phyloP scores from a whole-genome alignment of 2,329 filamentous ascomycete species.

The Colletotrichum tofieldiae region DNA sequence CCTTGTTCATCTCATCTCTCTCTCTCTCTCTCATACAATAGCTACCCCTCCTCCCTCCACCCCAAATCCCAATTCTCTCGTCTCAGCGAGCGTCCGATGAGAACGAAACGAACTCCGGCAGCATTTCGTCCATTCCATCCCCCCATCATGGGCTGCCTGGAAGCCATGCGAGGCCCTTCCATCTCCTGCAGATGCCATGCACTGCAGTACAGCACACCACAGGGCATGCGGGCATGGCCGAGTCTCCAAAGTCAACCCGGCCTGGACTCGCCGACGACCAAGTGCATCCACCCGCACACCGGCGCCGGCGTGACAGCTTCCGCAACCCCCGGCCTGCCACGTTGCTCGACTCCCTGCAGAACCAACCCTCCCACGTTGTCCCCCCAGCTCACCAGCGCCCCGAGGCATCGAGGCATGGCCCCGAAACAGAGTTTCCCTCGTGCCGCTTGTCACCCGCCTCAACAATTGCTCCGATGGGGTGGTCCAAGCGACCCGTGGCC shows the following conservation, averaged over 20 bases:
- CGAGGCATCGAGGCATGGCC: background rate
- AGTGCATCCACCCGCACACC: too few species aligned
- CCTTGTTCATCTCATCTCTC: constrained; percentile 36
- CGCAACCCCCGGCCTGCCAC: constrained; percentile 31
- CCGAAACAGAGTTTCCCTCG: constrained; percentile 17
- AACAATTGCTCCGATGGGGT: constrained; percentile 14
- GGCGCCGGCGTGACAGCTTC: background rate
- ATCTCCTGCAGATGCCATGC: background rate
- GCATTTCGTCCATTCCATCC: constrained; percentile 2
- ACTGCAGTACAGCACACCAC: background rate
- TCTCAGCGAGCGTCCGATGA: background rate
- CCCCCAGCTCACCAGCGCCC: background rate
- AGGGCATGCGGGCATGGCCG: background rate
- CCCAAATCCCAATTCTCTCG: background rate
- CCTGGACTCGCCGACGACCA: background rate
- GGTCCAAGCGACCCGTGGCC: too few species aligned
- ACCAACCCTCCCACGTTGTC: constrained; percentile 10
- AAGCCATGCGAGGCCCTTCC: constrained; percentile 19
- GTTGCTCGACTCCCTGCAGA: constrained; percentile 23
- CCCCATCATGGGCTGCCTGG: background rate
- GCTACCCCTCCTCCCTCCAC: too few species aligned
- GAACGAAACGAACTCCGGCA: background rate
- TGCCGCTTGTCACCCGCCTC: constrained; percentile 26
- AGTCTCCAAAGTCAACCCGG: background rate
- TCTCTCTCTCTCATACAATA: too few species aligned